Evolutionary conservation across 306 rosid genomes (phyloP).

Genomic region (Sicyos baderoa): DNA sequence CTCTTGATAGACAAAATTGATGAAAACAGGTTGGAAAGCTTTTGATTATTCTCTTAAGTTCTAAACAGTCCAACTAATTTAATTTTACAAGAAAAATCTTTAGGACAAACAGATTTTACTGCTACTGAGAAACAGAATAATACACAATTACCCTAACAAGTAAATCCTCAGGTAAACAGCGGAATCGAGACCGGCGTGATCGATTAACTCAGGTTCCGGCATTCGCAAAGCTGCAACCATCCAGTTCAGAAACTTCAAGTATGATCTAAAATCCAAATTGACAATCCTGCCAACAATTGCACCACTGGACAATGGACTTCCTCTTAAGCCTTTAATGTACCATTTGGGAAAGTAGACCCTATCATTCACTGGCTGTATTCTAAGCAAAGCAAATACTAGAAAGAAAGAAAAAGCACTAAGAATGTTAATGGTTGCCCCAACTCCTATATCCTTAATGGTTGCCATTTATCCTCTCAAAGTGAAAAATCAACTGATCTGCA

Average conservation of each 20-base stretch:
- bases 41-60: neutral
- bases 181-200: constrained; percentile 92
- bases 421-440: constrained; percentile 80
- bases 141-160: constrained; percentile 54
- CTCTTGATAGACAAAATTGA: neutral
- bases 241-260: constrained; percentile 70
- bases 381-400: constrained; percentile 64
- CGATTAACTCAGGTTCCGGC: constrained; percentile 93
- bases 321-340: constrained; percentile 82
- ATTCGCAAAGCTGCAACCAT: constrained; percentile 86
- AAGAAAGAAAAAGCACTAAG: constrained; percentile 70
- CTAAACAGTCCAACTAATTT: neutral
- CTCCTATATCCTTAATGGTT: constrained; percentile 62
- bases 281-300: constrained; percentile 65
- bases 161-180: constrained; percentile 85
- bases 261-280: constrained; percentile 78
- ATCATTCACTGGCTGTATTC: constrained; percentile 88
- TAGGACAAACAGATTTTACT: neutral
- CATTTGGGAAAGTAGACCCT: constrained; percentile 98
- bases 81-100: neutral
- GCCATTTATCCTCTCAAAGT: constrained; percentile 43
- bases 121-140: neutral
- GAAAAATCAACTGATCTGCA: neutral
- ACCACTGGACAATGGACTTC: constrained; percentile 61
- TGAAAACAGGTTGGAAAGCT: neutral